Percentiles rank a stretch among this genome's conserved stretches.
Evolutionary conservation across 2,329 filamentous ascomycete genomes (phyloP).

Genomic region (Calonectria pteridis): DNA sequence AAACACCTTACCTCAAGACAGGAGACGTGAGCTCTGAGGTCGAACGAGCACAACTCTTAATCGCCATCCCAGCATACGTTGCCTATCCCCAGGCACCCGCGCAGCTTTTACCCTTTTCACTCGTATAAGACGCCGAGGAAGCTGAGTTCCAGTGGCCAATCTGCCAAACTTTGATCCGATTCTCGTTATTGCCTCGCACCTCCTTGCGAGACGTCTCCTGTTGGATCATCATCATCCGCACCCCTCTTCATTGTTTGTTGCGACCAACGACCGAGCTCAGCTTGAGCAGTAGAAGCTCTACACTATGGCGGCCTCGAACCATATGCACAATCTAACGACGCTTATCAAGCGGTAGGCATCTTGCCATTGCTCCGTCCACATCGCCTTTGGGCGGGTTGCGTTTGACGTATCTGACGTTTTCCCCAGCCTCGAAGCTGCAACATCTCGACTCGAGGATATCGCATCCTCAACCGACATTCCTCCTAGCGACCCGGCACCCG

Average conservation of each 20-base stretch:
- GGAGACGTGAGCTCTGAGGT: not conserved
- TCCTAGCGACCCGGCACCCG: slow-evolving; percentile 61
- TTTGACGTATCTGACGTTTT: slow-evolving; percentile 59
- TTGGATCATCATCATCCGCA: not conserved
- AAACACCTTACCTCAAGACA: not conserved
- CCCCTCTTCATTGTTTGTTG: not conserved
- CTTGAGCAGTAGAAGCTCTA: not conserved
- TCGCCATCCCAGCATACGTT: not conserved
- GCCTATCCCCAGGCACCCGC: not conserved
- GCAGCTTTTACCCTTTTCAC: not conserved
- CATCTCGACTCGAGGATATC: slow-evolving; percentile 95
- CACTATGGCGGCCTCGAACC: slow-evolving; percentile 78
- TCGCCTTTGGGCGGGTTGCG: not conserved
- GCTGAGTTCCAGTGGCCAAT: slow-evolving; percentile 31
- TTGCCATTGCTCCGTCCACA: not conserved
- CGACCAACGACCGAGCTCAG: not conserved
- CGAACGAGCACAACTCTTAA: not conserved
- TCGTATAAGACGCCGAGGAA: not conserved
- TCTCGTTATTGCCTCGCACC: not conserved
- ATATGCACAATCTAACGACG: slow-evolving; percentile 97
- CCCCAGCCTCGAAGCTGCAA: slow-evolving; percentile 93
- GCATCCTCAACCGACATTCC: slow-evolving; percentile 78
- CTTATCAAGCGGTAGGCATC: slow-evolving; percentile 90
- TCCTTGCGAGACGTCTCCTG: slow-evolving; percentile 1
- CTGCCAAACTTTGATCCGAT: not conserved